Conservation (phyloP, 495 filamentous ascomycete species). For the Podospora sp. region DNA sequence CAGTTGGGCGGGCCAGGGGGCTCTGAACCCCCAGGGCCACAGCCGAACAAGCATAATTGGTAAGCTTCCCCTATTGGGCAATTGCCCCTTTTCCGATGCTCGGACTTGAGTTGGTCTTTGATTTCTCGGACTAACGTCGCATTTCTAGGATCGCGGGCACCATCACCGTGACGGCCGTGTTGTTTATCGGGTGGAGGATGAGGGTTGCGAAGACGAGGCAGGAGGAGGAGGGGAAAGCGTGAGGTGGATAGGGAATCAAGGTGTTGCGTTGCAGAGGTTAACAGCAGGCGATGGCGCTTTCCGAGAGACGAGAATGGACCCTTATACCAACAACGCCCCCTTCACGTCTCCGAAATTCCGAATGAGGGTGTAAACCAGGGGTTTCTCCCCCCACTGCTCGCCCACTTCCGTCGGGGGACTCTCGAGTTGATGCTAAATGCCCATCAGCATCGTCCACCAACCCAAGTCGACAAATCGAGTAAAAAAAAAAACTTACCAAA, state of each 20-base stretch:
- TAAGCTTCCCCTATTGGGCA: too few relatives aligned
- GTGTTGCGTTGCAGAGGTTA: background rate
- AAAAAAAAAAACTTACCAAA: slow-evolving; percentile 7
- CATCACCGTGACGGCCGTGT: slow-evolving; percentile 7
- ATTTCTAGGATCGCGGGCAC: slow-evolving; percentile 3
- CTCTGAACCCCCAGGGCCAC: slow-evolving; percentile 9
- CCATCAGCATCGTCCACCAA: background rate
- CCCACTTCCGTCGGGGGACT: background rate
- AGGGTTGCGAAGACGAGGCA: slow-evolving; percentile 7
- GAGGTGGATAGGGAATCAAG: background rate
- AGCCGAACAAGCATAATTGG: slow-evolving; percentile 14
- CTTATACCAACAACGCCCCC: background rate
- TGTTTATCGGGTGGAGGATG: slow-evolving; percentile 16
- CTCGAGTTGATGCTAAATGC: background rate
- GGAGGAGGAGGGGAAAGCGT: slow-evolving; percentile 3
- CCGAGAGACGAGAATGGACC: too few relatives aligned
- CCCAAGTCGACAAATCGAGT: too few relatives aligned
- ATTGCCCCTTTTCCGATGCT: background rate
- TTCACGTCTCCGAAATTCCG: background rate
- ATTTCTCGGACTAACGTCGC: background rate
- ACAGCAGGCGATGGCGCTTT: background rate
- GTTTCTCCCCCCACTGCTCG: background rate
- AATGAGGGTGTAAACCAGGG: background rate
- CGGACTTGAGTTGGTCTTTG: background rate
- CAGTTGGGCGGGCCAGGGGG: slow-evolving; percentile 1